Conservation (phyloP, 2,329 filamentous ascomycete genomes). For the Rutstroemia sp. region DNA sequence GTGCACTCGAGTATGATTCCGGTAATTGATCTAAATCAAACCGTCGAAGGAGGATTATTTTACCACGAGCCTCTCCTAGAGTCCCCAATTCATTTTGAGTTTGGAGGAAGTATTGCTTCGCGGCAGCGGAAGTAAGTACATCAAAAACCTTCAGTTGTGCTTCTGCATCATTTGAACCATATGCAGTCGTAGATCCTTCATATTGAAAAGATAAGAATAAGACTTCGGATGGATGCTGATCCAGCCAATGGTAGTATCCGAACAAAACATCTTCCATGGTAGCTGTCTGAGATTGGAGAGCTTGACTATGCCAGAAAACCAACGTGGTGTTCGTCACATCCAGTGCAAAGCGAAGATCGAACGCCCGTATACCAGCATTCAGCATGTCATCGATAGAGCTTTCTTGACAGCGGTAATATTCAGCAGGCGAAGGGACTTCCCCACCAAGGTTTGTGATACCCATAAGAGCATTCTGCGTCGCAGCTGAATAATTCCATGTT, state of each 20-base stretch:
- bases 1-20: slow-evolving; percentile 26
- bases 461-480: slow-evolving; percentile 34
- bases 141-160: slow-evolving; percentile 34
- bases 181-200: slow-evolving; percentile 32
- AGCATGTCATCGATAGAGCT: slow-evolving; percentile 34
- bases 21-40: slow-evolving; percentile 53
- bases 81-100: slow-evolving; percentile 35
- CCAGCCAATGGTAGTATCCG: slow-evolving; percentile 42
- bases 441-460: slow-evolving; percentile 35
- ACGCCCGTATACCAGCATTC: slow-evolving; percentile 40
- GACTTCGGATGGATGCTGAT: slow-evolving; percentile 37
- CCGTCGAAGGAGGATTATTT: slow-evolving; percentile 77
- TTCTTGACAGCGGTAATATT: slow-evolving; percentile 38
- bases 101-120: slow-evolving; percentile 35
- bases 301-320: slow-evolving; percentile 42
- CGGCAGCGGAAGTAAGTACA: slow-evolving; percentile 33
- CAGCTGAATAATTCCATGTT: slow-evolving; percentile 43
- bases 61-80: slow-evolving; percentile 71
- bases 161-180: slow-evolving; percentile 29
- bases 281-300: slow-evolving; percentile 37
- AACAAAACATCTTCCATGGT: slow-evolving; percentile 39
- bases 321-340: slow-evolving; percentile 38
- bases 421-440: slow-evolving; percentile 23
- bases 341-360: slow-evolving; percentile 43
- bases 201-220: slow-evolving; percentile 42